phyloP scores from a whole-genome alignment of 257 asterid species.

The Salvia splendens region DNA sequence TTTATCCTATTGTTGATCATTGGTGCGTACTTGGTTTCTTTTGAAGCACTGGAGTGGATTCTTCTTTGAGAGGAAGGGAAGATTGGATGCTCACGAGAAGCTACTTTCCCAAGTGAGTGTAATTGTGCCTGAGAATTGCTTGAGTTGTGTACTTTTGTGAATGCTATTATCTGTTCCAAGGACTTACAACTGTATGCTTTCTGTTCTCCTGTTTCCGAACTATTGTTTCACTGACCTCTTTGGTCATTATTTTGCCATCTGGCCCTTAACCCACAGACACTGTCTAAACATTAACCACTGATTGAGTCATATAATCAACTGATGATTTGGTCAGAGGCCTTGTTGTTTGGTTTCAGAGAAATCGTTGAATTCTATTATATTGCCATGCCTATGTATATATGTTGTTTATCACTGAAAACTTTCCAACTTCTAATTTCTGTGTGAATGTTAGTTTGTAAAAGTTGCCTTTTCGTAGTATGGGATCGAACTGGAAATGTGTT shows the following conservation, averaged over 20 bases:
- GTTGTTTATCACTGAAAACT: background rate
- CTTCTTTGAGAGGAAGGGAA: slow-evolving; percentile 38
- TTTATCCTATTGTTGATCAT: slow-evolving; percentile 26
- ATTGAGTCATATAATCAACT: background rate
- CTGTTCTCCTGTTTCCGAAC: background rate
- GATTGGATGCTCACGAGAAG: slow-evolving; percentile 35
- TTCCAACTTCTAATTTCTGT: background rate
- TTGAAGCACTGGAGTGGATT: slow-evolving; percentile 49
- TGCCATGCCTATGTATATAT: background rate
- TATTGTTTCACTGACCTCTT: background rate
- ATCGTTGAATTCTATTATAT: background rate
- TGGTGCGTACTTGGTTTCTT: slow-evolving; percentile 37
- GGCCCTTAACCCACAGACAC: slow-evolving; percentile 2
- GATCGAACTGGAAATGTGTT: slow-evolving; percentile 16
- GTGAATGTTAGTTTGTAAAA: slow-evolving; percentile 5
- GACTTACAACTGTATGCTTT: slow-evolving; percentile 22
- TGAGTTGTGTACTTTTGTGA: slow-evolving; percentile 13
- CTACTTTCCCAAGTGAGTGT: slow-evolving; percentile 71
- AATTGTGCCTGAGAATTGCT: slow-evolving; percentile 13
- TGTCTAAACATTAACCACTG: background rate
- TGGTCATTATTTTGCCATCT: slow-evolving; percentile 14
- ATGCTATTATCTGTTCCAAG: slow-evolving; percentile 8
- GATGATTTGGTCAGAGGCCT: slow-evolving; percentile 1
- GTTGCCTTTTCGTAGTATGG: background rate
- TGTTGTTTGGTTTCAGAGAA: slow-evolving; percentile 10